Conservation (phyloP, 1,139 yeast genomes). For the Yamadazyma pseudoaaseri region DNA sequence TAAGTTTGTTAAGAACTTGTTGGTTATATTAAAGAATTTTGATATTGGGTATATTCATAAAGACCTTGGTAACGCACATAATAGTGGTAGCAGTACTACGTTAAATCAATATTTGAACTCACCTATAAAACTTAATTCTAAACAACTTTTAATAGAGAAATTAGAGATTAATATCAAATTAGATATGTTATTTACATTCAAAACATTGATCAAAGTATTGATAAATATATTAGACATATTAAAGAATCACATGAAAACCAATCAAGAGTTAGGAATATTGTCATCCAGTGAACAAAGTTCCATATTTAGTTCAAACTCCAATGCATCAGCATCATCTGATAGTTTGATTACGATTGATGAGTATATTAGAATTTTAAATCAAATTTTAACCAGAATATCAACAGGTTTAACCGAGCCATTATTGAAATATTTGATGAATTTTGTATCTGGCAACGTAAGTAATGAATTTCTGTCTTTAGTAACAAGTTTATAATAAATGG, state of each 20-base stretch:
- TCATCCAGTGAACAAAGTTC: slow-evolving; percentile 22
- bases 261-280: slow-evolving; percentile 9
- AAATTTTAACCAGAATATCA: slow-evolving; percentile 29
- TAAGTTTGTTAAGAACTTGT: slow-evolving; percentile 35
- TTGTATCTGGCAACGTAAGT: slow-evolving; percentile 30
- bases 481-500: slow-evolving; percentile 11
- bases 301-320: slow-evolving; percentile 34
- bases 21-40: slow-evolving; percentile 37
- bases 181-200: slow-evolving; percentile 41
- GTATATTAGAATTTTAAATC: slow-evolving; percentile 29
- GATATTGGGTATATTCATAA: slow-evolving; percentile 31
- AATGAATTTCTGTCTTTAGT: slow-evolving; percentile 32
- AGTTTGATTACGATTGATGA: slow-evolving; percentile 31
- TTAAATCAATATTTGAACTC: slow-evolving; percentile 21
- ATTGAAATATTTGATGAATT: slow-evolving; percentile 26
- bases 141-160: slow-evolving; percentile 45
- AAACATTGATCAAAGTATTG: slow-evolving; percentile 33
- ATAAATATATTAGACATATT: slow-evolving; percentile 28
- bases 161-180: slow-evolving; percentile 44
- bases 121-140: slow-evolving; percentile 42
- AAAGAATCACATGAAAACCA: slow-evolving; percentile 17
- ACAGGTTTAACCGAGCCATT: slow-evolving; percentile 43
- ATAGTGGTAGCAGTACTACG: slow-evolving; percentile 14
- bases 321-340: slow-evolving; percentile 25
- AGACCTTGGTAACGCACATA: slow-evolving; percentile 6